Evolutionary conservation across 352 stramenopile genomes (phyloP), one percentile per base, ranked within the genome.

Genomic region (Phytophthora hybrid): DNA sequence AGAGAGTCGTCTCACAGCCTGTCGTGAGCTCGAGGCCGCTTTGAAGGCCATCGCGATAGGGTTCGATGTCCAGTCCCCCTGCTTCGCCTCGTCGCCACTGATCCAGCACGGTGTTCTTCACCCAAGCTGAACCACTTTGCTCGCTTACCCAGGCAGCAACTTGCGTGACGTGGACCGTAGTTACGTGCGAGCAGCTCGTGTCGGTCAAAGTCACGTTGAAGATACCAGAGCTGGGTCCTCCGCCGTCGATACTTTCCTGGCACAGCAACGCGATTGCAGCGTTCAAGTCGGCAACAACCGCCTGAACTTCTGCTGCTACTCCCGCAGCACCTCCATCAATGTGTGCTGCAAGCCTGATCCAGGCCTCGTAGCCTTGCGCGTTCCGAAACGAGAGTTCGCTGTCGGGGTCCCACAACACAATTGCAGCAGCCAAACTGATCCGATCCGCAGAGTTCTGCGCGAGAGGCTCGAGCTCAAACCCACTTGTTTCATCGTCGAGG

Each of bases 11-110:
- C 23, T 78, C 47, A 53, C 83, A 91, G 5, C 85, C 82, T 19
- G 29, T 67, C 6, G 78, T 78, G 1, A 94, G 71, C 47, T 94
- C 88, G 55, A 79, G 76, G 7, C 85, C 88, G 18, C 39, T 61
- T 58, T 94, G 84, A 19, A 66, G 19, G 2, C 66, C 69, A 6
- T 65, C 44, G 26, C 85, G 85, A 71, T 94, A 94, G 0, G 85
- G 88, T 49, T 94, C 88, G 8, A 93, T 78, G 59, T 94, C 85
- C 13, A 92, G 47, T 1, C 59, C 39, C 9, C 74, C 59, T 1
- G 78, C 74, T 13, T 44, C 19, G 14, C 88, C 88, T 39, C 86
- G 84, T 55, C 85, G 81, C 88, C 88, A 94, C 47, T 91, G 79
- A 76, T 93, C 82, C 4, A 90, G 37, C 8, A 94, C n/a, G 0